Base-by-base conservation (phyloP, 345 rosid genomes). In the Syzygium oleosum region DNA sequence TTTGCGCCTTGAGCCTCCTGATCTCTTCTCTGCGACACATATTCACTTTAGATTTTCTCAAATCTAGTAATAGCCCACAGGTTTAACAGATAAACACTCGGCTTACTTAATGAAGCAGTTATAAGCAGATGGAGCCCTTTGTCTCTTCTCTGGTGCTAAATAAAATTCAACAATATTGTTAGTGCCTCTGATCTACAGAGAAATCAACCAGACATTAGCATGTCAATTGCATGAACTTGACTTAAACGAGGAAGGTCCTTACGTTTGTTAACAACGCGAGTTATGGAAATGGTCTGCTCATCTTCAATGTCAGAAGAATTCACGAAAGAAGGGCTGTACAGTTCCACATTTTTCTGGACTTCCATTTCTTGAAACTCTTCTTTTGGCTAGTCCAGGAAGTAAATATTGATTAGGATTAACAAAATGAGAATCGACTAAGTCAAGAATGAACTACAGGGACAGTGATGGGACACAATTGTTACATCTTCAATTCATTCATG, bases 91-190 rank as follows among this genome's bases (percentile, higher is more conserved):
- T 19, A 46, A 43, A 23, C 23, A 59, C 21, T n/a, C 54, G 52
- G 54, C 89, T 92, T 94, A 97, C 99, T 97, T 98, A 94, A 98
- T 98, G 95, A 98, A 98, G 87, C 94, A 90, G 86, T 98, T 97
- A 87, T 98, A 98, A 84, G 99, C 98, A 22, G 99, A 96, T 88
- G 99, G 99, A 89, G 98, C 98, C 92, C 99, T 93, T 90, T 95
- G 99, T 87, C 99, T 94, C 91, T 94, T 98, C 97, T 97, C 98
- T 27, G 99, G 99, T 5, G 99, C 99, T 98, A 91, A 61, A 84
- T 25, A 90, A 86, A 56, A 85, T 79, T 59, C 4, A 86, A 52
- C 25, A 63, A 16, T 49, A 49, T 15, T 23, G 85, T 51, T 55
- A 54, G 85, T 34, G 85, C 58, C 41, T 84, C 85, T 84, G 55